Evolutionary conservation across 305 asterid species (phyloP).

Genomic region (Ilex paraguariensis): DNA sequence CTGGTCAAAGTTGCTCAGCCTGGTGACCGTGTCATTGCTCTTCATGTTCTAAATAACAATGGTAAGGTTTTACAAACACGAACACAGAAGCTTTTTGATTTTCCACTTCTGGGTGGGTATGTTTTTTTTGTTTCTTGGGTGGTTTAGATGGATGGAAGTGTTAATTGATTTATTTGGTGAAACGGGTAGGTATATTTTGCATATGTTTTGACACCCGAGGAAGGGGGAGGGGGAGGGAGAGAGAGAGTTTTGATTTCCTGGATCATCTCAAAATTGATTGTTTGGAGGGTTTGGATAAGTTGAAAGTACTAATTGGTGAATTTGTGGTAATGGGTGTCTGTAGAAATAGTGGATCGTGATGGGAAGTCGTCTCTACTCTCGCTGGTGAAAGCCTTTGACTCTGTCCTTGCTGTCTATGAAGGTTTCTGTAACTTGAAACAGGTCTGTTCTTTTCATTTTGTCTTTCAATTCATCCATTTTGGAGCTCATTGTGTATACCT

Average conservation of each 20-base stretch:
- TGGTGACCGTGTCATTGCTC: constrained; percentile 89
- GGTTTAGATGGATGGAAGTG: too few relatives aligned
- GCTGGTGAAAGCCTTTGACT: constrained; percentile 80
- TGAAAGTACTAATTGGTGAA: constrained; percentile 1
- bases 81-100: too few relatives aligned
- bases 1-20: constrained; percentile 81
- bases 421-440: constrained; percentile 95
- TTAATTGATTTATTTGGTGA: not conserved
- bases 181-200: not conserved
- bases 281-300: not conserved
- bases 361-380: constrained; percentile 82
- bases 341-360: constrained; percentile 87
- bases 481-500: not conserved
- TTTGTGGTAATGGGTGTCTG: constrained; percentile 25
- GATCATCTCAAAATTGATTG: not conserved
- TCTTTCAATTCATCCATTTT: not conserved
- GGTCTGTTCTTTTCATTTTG: constrained; percentile 28
- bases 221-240: too few relatives aligned
- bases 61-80: constrained; percentile 28
- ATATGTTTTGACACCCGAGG: too few relatives aligned
- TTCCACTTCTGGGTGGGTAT: too few relatives aligned
- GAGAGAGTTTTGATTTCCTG: not conserved
- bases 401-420: constrained; percentile 87
- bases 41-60: constrained; percentile 73
- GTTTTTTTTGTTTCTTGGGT: too few relatives aligned